A percentile compares a stretch with the other conserved stretches of the same genome.
Conservation (phyloP, 306 rosid genomes). For the Gillenia trifoliata region DNA sequence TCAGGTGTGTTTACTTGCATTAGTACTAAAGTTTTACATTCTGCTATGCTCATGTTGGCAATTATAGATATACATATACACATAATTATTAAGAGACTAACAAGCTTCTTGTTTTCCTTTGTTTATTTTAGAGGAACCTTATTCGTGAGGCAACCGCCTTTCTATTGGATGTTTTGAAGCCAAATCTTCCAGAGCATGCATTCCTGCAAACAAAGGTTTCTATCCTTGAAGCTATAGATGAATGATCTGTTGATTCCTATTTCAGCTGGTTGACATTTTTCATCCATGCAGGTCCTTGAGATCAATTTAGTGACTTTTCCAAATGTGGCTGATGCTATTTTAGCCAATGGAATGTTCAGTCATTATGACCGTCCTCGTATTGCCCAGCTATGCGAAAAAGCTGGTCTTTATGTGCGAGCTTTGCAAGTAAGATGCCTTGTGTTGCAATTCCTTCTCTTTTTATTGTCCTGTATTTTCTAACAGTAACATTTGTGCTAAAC, state of each 20-base stretch:
- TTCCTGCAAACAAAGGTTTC: slow-evolving; percentile 88
- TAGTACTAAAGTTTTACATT: neutral
- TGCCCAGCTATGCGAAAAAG: slow-evolving; percentile 97
- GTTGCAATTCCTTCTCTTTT: slow-evolving; percentile 1
- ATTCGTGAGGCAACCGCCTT: slow-evolving; percentile 99
- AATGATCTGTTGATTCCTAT: slow-evolving; percentile 3
- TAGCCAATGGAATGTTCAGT: slow-evolving; percentile 99
- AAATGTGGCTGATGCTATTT: slow-evolving; percentile 95
- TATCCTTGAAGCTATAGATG: slow-evolving; percentile 8
- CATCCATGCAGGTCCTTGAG: slow-evolving; percentile 68
- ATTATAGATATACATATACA: neutral
- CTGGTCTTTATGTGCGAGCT: slow-evolving; percentile 94
- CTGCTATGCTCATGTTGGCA: neutral
- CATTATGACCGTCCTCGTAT: slow-evolving; percentile 96
- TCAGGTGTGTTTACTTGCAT: slow-evolving; percentile 54
- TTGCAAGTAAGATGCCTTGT: slow-evolving; percentile 64
- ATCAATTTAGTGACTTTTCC: slow-evolving; percentile 97
- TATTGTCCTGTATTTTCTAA: neutral
- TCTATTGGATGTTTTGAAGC: slow-evolving; percentile 90
- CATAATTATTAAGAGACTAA: neutral
- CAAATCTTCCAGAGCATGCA: slow-evolving; percentile 92
- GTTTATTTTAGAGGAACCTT: slow-evolving; percentile 70
- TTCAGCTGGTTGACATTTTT: slow-evolving; percentile 22
- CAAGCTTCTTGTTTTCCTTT: slow-evolving; percentile 8
- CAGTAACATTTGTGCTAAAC: slow-evolving; percentile 11